A percentile compares a stretch with the other conserved stretches of the same genome.
Conservation (phyloP, 2,329 filamentous ascomycete species). For the Nemania sp. region DNA sequence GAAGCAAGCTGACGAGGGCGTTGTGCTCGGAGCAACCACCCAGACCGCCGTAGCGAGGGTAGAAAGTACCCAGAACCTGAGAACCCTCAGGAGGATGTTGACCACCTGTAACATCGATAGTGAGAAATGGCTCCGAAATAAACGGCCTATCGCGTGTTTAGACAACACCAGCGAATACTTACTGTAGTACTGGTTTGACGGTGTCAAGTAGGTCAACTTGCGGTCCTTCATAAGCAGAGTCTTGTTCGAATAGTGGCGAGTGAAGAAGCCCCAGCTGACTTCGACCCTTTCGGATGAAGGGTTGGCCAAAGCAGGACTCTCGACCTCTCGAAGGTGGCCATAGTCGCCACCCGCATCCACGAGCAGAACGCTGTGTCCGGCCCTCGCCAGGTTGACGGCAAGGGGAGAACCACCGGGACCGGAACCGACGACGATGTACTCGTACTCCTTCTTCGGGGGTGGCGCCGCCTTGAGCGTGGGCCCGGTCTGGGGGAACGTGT, state of each 20-base stretch:
- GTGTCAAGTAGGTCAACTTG: slow-evolving; percentile 61
- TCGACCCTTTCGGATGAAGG: slow-evolving; percentile 59
- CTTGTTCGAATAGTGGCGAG: slow-evolving; percentile 62
- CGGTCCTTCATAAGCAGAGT: slow-evolving; percentile 57
- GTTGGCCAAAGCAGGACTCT: slow-evolving; percentile 58
- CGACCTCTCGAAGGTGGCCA: slow-evolving; percentile 52
- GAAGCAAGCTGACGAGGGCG: slow-evolving; percentile 44
- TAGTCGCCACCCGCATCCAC: slow-evolving; percentile 65
- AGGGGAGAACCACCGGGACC: slow-evolving; percentile 63
- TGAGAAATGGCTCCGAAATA: not conserved
- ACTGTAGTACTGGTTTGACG: slow-evolving; percentile 55
- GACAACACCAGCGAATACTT: not conserved
- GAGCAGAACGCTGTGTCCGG: slow-evolving; percentile 62
- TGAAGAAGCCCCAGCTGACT: slow-evolving; percentile 66
- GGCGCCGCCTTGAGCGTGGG: slow-evolving; percentile 22
- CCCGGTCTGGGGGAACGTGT: slow-evolving; percentile 31
- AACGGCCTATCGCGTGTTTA: not conserved
- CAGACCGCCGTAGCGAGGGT: slow-evolving; percentile 59
- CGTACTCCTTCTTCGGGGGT: slow-evolving; percentile 48
- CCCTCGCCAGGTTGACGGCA: slow-evolving; percentile 61
- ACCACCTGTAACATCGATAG: slow-evolving; percentile 40
- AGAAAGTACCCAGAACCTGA: slow-evolving; percentile 57
- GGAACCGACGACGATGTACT: slow-evolving; percentile 68
- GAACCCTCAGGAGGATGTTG: slow-evolving; percentile 57
- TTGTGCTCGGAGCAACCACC: slow-evolving; percentile 41